Evolutionary conservation across 495 filamentous ascomycete species (phyloP).

Genomic region (Trichoderma asperelloides): DNA sequence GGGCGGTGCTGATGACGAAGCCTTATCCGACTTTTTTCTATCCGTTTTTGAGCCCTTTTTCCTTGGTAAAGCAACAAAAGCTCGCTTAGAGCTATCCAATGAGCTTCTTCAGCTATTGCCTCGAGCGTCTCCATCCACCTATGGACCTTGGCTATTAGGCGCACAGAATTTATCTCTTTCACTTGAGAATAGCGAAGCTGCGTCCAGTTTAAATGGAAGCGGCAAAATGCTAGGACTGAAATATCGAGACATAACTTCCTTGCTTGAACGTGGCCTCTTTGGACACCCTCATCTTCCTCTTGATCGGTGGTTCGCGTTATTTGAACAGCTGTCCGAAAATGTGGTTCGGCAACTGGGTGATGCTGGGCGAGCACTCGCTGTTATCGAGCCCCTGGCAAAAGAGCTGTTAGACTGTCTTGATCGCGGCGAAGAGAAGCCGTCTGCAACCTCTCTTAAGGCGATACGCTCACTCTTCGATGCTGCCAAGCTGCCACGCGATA

Average conservation of each 20-base stretch:
- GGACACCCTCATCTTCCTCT: constrained; percentile 35
- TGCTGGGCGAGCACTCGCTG: constrained; percentile 46
- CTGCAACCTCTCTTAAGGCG: background rate
- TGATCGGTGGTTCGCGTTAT: constrained; percentile 52
- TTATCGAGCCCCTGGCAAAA: constrained; percentile 65
- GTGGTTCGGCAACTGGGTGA: constrained; percentile 59
- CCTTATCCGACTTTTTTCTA: constrained; percentile 30
- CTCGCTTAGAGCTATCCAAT: constrained; percentile 31
- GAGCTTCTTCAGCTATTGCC: constrained; percentile 32
- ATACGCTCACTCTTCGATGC: constrained; percentile 20
- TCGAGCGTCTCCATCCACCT: constrained; percentile 26
- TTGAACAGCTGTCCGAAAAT: constrained; percentile 47
- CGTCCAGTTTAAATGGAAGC: background rate
- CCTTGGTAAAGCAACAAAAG: constrained; percentile 31
- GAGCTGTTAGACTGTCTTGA: constrained; percentile 25
- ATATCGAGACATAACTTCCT: constrained; percentile 59
- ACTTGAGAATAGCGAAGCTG: constrained; percentile 15
- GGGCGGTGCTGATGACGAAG: constrained; percentile 34
- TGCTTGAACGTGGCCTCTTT: constrained; percentile 55
- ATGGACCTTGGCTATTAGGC: constrained; percentile 34
- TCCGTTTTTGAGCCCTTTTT: constrained; percentile 38
- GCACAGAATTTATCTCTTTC: constrained; percentile 16
- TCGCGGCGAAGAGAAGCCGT: background rate
- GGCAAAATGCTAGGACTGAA: constrained; percentile 39
- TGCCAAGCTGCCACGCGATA: constrained; percentile 39